These are phyloP conservation scores for Candida sanyaensis DNA, from an alignment of 1,139 yeast species.

Conservation along the genomic window DNA sequence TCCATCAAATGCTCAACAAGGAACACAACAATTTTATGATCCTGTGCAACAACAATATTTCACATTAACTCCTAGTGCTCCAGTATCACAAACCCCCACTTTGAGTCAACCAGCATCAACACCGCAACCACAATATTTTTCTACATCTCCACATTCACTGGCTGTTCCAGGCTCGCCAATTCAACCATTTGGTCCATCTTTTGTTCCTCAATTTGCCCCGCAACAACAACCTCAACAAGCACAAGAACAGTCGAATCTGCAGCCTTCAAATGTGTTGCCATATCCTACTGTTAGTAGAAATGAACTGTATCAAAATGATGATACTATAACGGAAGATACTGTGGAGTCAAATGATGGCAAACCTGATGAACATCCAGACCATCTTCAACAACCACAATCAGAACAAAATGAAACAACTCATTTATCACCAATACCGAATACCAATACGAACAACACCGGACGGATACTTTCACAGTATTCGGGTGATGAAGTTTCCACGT, in stretches of 20 bases:
- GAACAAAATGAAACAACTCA: background rate
- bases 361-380: background rate
- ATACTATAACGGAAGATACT: conserved; percentile 2
- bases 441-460: background rate
- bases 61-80: conserved; percentile 38
- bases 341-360: background rate
- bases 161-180: conserved; percentile 12
- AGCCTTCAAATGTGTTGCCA: conserved; percentile 9
- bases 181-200: conserved; percentile 10
- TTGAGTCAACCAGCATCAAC: conserved; percentile 9
- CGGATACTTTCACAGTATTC: conserved; percentile 8
- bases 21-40: conserved; percentile 45
- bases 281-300: conserved; percentile 12
- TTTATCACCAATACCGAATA: background rate
- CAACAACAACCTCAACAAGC: conserved; percentile 11
- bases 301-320: conserved; percentile 7
- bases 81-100: conserved; percentile 28
- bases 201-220: conserved; percentile 11
- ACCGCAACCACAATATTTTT: conserved; percentile 43
- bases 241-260: conserved; percentile 6
- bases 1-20: conserved; percentile 24
- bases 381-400: background rate
- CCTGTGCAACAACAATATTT: conserved; percentile 50
- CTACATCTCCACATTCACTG: conserved; percentile 34
- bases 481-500: conserved; percentile 14